Evolutionary conservation across 2,329 filamentous ascomycete genomes (phyloP).

Genomic region (Byssoonygena ceratinophila): DNA sequence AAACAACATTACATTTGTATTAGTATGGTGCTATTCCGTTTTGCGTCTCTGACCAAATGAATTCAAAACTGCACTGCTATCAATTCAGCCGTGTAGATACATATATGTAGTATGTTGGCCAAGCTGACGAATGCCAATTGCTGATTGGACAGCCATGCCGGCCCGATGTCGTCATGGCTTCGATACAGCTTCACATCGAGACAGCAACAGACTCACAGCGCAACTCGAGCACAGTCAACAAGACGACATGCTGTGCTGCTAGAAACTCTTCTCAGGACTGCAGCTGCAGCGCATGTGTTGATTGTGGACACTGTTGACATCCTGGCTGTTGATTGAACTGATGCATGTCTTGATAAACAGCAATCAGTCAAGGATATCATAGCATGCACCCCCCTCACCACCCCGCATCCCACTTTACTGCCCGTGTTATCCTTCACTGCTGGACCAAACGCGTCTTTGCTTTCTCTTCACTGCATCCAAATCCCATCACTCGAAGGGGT

Average conservation of each 20-base stretch:
- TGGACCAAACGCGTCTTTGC: not conserved
- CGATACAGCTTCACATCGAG: too few species aligned
- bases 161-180: not conserved
- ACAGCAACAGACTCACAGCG: too few species aligned
- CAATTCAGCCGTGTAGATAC: too few species aligned
- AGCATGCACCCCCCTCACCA: conserved; percentile 8
- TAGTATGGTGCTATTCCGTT: not conserved
- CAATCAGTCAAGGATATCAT: conserved; percentile 5
- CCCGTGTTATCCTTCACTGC: not conserved
- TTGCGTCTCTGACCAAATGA: too few species aligned
- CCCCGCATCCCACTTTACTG: conserved; percentile 7
- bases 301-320: not conserved
- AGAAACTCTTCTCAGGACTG: not conserved
- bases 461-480: not conserved
- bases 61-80: too few species aligned
- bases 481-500: not conserved
- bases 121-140: not conserved
- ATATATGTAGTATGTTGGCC: too few species aligned
- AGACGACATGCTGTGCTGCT: not conserved
- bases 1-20: not conserved
- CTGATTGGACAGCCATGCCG: not conserved
- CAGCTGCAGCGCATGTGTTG: not conserved
- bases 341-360: not conserved
- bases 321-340: not conserved
- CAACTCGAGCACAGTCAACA: not conserved